phyloP scores from a whole-genome alignment of 169 alveolate species.

The Cryptosporidium ubiquitum region DNA sequence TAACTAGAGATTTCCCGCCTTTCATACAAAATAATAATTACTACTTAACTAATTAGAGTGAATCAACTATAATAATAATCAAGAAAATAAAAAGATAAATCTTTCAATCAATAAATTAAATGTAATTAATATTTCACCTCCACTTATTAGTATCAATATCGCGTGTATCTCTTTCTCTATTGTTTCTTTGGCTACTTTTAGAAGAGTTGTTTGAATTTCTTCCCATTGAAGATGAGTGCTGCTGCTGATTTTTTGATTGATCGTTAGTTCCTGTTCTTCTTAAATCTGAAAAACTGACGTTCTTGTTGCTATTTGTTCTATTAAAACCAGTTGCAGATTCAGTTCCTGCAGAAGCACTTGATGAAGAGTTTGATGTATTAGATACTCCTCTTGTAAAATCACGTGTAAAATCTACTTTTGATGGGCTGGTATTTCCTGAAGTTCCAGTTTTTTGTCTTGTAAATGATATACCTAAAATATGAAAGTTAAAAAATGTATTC shows the following conservation, averaged over 20 bases:
- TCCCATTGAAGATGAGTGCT: background rate
- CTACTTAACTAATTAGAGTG: background rate
- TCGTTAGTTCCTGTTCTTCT: slow-evolving; percentile 26
- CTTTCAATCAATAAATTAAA: background rate
- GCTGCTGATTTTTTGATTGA: slow-evolving; percentile 9
- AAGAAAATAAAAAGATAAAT: background rate
- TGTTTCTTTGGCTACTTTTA: slow-evolving; percentile 20
- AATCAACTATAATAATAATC: background rate
- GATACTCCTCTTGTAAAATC: background rate
- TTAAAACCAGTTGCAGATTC: background rate
- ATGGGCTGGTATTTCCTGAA: slow-evolving; percentile 2
- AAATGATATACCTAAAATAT: slow-evolving; percentile 26
- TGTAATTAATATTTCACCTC: slow-evolving; percentile 18
- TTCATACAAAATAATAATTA: too few relatives aligned
- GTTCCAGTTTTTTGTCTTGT: slow-evolving; percentile 37
- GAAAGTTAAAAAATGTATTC: background rate
- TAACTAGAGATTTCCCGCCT: background rate
- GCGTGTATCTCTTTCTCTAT: slow-evolving; percentile 47
- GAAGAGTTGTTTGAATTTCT: background rate
- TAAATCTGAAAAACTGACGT: slow-evolving; percentile 31
- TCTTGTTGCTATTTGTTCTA: slow-evolving; percentile 23
- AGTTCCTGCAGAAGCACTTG: background rate
- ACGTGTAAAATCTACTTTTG: slow-evolving; percentile 32
- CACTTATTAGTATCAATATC: slow-evolving; percentile 58
- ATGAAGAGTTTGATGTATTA: background rate